These are phyloP conservation scores for Colletotrichum orchidophilum DNA, from an alignment of 2,329 filamentous ascomycete genomes.

Conservation along the genomic window DNA sequence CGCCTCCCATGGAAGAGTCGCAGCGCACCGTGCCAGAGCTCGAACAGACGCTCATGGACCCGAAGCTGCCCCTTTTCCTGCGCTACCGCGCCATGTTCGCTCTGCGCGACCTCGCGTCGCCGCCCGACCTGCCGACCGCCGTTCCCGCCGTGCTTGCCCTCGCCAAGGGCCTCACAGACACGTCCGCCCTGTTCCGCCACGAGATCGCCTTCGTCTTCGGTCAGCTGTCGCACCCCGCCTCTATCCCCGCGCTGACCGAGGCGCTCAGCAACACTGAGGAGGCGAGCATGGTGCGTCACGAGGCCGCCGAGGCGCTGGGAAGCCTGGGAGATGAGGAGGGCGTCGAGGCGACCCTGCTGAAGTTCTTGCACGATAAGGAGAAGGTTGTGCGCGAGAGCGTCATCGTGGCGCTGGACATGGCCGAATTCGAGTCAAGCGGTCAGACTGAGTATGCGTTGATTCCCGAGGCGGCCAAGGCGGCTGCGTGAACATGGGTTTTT, in stretches of 20 bases:
- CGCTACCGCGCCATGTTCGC: conserved; percentile 99
- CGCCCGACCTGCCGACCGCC: conserved; percentile 89
- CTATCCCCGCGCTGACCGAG: conserved; percentile 86
- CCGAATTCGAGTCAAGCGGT: conserved; percentile 91
- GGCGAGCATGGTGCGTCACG: conserved; percentile 95
- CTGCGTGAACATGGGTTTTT: conserved; percentile 44
- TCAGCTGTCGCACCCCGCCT: conserved; percentile 95
- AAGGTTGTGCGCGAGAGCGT: conserved; percentile 94
- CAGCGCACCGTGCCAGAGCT: conserved; percentile 77
- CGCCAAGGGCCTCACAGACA: conserved; percentile 84
- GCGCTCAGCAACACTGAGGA: conserved; percentile 83
- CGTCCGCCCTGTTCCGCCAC: conserved; percentile 93
- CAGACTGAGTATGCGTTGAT: conserved; percentile 93
- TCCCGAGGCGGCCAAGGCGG: conserved; percentile 65
- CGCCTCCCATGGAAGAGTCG: conserved; percentile 84
- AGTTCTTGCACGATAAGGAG: conserved; percentile 89
- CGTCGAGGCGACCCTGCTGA: conserved; percentile 85
- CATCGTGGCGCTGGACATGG: conserved; percentile 96
- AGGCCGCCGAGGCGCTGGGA: conserved; percentile 94
- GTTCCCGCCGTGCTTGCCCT: conserved; percentile 87
- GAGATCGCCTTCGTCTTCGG: conserved; percentile 99
- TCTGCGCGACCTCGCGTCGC: conserved; percentile 92
- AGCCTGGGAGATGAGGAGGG: conserved; percentile 93
- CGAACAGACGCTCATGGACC: conserved; percentile 81
- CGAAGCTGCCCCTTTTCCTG: conserved; percentile 82